Conservation (phyloP, 1,139 yeast species). For the Protomyces gravidus region DNA sequence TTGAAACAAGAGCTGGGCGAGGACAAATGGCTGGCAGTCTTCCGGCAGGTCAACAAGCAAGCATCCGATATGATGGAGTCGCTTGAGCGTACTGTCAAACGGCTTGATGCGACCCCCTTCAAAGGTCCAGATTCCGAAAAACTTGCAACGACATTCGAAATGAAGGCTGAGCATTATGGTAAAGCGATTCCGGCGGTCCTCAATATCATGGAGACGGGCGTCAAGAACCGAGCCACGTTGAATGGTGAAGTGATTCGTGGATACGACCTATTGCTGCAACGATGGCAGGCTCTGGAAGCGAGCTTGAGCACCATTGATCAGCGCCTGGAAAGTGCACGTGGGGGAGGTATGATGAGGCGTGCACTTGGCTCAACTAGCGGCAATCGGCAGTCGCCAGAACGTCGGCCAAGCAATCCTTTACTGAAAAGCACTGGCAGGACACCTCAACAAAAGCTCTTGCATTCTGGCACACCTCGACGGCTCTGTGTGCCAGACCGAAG, state of each 20-base stretch:
- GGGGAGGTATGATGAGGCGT: slow-evolving; percentile 9
- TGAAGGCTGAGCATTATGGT: slow-evolving; percentile 23
- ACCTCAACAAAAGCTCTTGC: background rate
- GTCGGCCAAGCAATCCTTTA: background rate
- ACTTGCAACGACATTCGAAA: slow-evolving; percentile 1
- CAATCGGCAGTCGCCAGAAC: slow-evolving; percentile 1
- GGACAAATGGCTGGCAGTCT: slow-evolving; percentile 26
- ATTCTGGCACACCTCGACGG: background rate
- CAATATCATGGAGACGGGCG: slow-evolving; percentile 17
- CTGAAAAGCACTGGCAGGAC: background rate
- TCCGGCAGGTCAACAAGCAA: slow-evolving; percentile 20
- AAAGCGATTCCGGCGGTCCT: slow-evolving; percentile 25
- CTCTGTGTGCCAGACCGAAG: background rate
- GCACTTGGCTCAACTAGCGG: background rate
- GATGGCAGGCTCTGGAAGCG: slow-evolving; percentile 6
- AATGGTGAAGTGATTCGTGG: slow-evolving; percentile 21
- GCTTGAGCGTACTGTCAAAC: slow-evolving; percentile 8
- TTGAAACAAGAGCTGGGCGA: slow-evolving; percentile 22
- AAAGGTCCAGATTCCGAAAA: background rate
- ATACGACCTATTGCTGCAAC: slow-evolving; percentile 6
- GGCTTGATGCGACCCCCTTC: slow-evolving; percentile 3
- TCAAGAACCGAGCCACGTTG: slow-evolving; percentile 11
- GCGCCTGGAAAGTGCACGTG: slow-evolving; percentile 5
- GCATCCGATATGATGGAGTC: slow-evolving; percentile 25
- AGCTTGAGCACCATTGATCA: slow-evolving; percentile 8